A percentile compares a stretch with the other conserved stretches of the same genome.
Conservation (phyloP, 2,329 filamentous ascomycete genomes). For the Capronia epimyces region DNA sequence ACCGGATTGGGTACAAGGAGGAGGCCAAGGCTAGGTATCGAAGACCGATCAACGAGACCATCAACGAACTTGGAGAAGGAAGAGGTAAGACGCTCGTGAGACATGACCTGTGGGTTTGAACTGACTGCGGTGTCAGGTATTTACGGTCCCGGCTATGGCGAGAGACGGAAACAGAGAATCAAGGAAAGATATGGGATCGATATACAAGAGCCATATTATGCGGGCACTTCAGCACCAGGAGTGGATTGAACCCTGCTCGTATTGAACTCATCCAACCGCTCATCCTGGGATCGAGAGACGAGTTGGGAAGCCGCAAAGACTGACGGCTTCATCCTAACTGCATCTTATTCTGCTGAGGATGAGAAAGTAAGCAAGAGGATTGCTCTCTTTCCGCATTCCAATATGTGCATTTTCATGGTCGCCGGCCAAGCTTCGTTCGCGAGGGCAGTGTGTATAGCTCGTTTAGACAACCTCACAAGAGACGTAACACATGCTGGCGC, state of each 20-base stretch:
- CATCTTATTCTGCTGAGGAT: too few relatives aligned
- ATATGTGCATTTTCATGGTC: too few relatives aligned
- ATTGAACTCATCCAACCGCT: background rate
- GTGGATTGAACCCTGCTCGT: background rate
- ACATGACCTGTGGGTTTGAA: background rate
- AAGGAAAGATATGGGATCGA: constrained; percentile 85
- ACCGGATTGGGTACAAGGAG: constrained; percentile 69
- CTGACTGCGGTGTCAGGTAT: constrained; percentile 55
- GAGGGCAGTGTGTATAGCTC: too few relatives aligned
- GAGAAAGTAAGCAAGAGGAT: too few relatives aligned
- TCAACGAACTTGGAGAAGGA: constrained; percentile 77
- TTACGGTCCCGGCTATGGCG: constrained; percentile 72
- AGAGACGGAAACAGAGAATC: constrained; percentile 73
- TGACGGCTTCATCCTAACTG: too few relatives aligned
- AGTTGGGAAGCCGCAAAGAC: background rate
- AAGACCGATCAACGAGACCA: constrained; percentile 69
- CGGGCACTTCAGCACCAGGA: constrained; percentile 13
- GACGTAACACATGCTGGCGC: too few relatives aligned
- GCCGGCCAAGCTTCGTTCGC: too few relatives aligned
- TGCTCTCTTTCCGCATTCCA: too few relatives aligned
- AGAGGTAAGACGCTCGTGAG: constrained; percentile 55
- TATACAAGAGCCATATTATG: constrained; percentile 56
- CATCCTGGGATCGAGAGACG: background rate
- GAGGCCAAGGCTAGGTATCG: constrained; percentile 66
- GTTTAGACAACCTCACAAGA: too few relatives aligned